Percentiles rank a stretch among this genome's conserved stretches.
Evolutionary conservation across 768 basidiomycete genomes (phyloP).

Genomic region (Boletus eberwhitei): DNA sequence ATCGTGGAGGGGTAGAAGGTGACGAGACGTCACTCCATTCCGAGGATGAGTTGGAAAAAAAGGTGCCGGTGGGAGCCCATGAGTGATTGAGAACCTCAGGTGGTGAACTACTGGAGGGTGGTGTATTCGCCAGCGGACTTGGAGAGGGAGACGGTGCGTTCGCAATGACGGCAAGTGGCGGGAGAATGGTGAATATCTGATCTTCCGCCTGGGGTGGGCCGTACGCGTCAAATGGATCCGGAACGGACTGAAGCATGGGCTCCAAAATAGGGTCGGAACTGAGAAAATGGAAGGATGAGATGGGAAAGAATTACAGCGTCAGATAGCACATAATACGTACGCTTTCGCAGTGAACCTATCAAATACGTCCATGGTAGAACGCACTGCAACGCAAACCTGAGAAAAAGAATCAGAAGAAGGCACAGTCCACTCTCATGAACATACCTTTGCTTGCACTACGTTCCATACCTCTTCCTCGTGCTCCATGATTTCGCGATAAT

Average conservation of each 20-base stretch:
- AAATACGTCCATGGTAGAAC: slow-evolving; percentile 90
- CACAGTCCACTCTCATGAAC: not conserved
- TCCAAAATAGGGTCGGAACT: slow-evolving; percentile 89
- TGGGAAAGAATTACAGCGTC: slow-evolving; percentile 3
- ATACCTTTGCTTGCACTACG: slow-evolving; percentile 79
- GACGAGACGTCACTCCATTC: slow-evolving; percentile 53
- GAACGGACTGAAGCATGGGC: slow-evolving; percentile 83
- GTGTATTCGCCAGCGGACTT: slow-evolving; percentile 52
- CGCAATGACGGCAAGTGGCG: slow-evolving; percentile 77
- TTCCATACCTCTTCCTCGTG: slow-evolving; percentile 98
- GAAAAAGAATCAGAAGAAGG: slow-evolving; percentile 14
- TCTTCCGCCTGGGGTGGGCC: slow-evolving; percentile 85
- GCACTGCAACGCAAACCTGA: slow-evolving; percentile 76
- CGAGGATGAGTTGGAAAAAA: slow-evolving; percentile 49
- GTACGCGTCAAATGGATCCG: slow-evolving; percentile 92
- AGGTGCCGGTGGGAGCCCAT: slow-evolving; percentile 50
- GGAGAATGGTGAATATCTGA: slow-evolving; percentile 90
- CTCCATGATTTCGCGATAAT: slow-evolving; percentile 86
- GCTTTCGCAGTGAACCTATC: slow-evolving; percentile 84
- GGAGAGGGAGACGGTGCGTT: slow-evolving; percentile 57
- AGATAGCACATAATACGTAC: slow-evolving; percentile 43
- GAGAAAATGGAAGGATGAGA: slow-evolving; percentile 12
- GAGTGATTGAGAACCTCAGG: slow-evolving; percentile 35
- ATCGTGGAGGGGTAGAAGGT: slow-evolving; percentile 44
- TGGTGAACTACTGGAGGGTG: slow-evolving; percentile 35